These are phyloP conservation scores for Gastrolobium villosum DNA, from an alignment of 306 rosid species.

Conservation along the genomic window DNA sequence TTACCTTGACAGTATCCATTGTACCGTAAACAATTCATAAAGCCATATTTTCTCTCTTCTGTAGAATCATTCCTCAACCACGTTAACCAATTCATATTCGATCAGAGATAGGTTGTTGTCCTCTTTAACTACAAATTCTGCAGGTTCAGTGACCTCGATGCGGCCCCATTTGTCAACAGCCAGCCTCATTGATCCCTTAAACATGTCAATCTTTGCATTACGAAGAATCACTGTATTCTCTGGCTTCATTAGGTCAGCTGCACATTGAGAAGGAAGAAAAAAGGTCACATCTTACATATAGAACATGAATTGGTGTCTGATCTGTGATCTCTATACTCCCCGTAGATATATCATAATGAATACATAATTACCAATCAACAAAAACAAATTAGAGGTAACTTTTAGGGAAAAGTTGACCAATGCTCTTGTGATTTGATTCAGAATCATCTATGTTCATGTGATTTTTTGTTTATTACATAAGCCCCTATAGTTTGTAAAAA, in stretches of 20 bases:
- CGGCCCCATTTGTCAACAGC: constrained; percentile 66
- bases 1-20: constrained; percentile 22
- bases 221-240: constrained; percentile 60
- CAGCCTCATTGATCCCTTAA: constrained; percentile 62
- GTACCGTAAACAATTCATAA: constrained; percentile 26
- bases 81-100: constrained; percentile 63
- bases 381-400: background rate
- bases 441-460: too few species aligned
- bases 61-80: constrained; percentile 50
- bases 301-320: background rate
- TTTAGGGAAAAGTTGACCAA: too few species aligned
- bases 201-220: constrained; percentile 65
- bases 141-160: constrained; percentile 58
- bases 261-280: background rate
- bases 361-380: background rate
- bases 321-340: background rate
- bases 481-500: too few species aligned
- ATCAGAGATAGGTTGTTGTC: constrained; percentile 61
- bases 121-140: constrained; percentile 56
- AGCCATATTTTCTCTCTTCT: constrained; percentile 35
- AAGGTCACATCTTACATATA: background rate
- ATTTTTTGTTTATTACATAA: too few species aligned
- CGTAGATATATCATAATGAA: background rate
- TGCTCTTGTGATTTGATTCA: too few species aligned
- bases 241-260: constrained; percentile 63